Base-by-base conservation (phyloP, 2,329 filamentous ascomycete species). In the Alternaria brassicae region DNA sequence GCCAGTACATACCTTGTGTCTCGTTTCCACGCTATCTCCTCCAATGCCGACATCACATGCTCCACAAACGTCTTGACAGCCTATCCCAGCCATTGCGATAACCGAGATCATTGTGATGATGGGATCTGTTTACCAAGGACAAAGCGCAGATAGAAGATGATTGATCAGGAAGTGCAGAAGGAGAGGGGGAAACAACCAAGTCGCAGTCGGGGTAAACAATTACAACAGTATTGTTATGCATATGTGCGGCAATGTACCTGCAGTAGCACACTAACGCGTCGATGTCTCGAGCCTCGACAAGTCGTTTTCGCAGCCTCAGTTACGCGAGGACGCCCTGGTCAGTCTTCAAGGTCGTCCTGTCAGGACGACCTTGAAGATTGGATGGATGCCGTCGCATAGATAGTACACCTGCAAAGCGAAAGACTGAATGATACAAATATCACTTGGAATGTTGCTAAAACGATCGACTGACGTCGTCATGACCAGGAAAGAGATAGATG, bases 211-310 rank as follows among this genome's bases (percentile, higher is more conserved):
- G 23, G 47, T 58, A 66, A 67, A 67, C 55, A 63, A 57, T 50
- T 53, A 53, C 19, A 51, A 53, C 27, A 42, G 55, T 53, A 23
- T 53, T 53, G 41, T 60, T 60, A 51, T 69, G 69, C 68, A 68
- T 65, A 8, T 19, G 21, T 39, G 32, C 41, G 19, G 60, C 62
- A 56, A 55, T 56, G 57, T 48, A 55, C 53, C 60, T 71, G 67
- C 58, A 57, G 70, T 70, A 64, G 47, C 57, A 66, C 64, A 51
- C n/a, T 47, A 40, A 48, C 57, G 56, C 53, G 40, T 53, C 57
- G 53, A 32, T 42, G 36, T 49, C 34, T 60, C 58, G 19, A 34
- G 50, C 34, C 30, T 49, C 54, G 30, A 53, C 42, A 50, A 42
- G 51, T 57, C 52, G 36, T 47, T 48, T 47, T 56, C 36, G 52